Percentiles rank a stretch among this genome's conserved stretches.
phyloP scores from a whole-genome alignment of 2,329 filamentous ascomycete genomes.

The Hortaea werneckii region DNA sequence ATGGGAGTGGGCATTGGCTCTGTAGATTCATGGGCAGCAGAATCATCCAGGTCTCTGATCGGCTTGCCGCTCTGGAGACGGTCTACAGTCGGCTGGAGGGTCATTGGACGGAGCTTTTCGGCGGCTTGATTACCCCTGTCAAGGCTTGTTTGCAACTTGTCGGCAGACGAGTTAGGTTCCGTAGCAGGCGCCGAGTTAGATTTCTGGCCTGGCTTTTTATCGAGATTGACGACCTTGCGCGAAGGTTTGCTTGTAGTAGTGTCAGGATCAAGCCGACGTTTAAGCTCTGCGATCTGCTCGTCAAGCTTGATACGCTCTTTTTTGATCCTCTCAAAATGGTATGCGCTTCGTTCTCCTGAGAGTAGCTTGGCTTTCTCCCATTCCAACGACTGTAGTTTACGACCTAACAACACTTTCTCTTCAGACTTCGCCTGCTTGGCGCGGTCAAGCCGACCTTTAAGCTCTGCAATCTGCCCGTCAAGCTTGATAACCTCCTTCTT shows the following conservation, averaged over 20 bases:
- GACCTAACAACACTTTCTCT: slow-evolving; percentile 7
- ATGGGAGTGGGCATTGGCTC: slow-evolving; percentile 7
- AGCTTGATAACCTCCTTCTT: slow-evolving; percentile 19
- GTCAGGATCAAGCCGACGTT: too few species aligned
- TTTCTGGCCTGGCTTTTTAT: background rate
- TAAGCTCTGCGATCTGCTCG: background rate
- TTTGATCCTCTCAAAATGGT: slow-evolving; percentile 20
- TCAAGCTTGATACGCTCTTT: slow-evolving; percentile 15
- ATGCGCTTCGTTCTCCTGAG: slow-evolving; percentile 8
- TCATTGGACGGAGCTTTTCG: background rate
- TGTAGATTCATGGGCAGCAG: slow-evolving; percentile 23
- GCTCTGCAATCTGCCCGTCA: slow-evolving; percentile 4
- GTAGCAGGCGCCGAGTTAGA: background rate
- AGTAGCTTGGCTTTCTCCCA: slow-evolving; percentile 9
- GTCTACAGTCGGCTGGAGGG: slow-evolving; percentile 16
- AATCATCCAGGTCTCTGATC: slow-evolving; percentile 18
- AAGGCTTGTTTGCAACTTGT: background rate
- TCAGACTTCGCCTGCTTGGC: background rate
- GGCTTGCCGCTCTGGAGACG: slow-evolving; percentile 18
- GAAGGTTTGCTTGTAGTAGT: too few species aligned
- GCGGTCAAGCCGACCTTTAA: background rate
- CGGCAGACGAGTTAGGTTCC: background rate
- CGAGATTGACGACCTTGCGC: background rate
- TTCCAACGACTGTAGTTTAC: slow-evolving; percentile 7
- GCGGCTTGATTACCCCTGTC: background rate